Evolutionary conservation across 129 eudicot genomes (phyloP), one percentile per base, ranked within the genome.

Genomic region (Lactuca sativa): DNA sequence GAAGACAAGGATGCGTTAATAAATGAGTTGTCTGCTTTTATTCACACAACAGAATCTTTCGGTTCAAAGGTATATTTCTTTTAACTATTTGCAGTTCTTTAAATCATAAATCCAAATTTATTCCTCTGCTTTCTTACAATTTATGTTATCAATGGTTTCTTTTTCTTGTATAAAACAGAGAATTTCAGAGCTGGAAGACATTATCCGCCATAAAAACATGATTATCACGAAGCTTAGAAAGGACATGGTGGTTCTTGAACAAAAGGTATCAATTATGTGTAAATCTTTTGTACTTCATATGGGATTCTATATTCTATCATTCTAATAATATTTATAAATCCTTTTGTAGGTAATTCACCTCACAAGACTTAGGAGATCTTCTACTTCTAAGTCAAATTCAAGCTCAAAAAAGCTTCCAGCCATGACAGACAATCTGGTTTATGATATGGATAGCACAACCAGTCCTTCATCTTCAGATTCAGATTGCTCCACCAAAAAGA

Each of bases 1-100:
- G 96, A 81, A 89, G 86, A 84, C 63, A 89, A 92, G 62, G 96
- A 92, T 73, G 75, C 81, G 51, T 81, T 90, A 41, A 84, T 92
- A 60, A 77, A 78, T 78, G 90, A 89, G 66, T 71, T 92, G 52
- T 79, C 98, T 2, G 49, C 67, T 64, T 79, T 73, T 69, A 79
- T 92, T 34, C 81, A 73, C 55, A 84, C 95, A 58, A 79, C 85
- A 12, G 90, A 89, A 55, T 84, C 71, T 74, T 70, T 52, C 41
- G 73, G 80, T 75, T 83, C 95, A 36, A 89, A 86, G 96, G 98
- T 86, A 41, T 18, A 21, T 31, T 5, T 47, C 6, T 51, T 12
- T 21, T 4, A 3, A 3, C 9, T 10, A n/a, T 37, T 13, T 34
- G 9, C 18, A 30, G 8, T 30, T 34, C 17, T 17, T 33, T 55